Evolutionary conservation across 1,139 yeast species (phyloP), one percentile per base, ranked within the genome.

Genomic region (Nadsonia starkeyi-henricii): DNA sequence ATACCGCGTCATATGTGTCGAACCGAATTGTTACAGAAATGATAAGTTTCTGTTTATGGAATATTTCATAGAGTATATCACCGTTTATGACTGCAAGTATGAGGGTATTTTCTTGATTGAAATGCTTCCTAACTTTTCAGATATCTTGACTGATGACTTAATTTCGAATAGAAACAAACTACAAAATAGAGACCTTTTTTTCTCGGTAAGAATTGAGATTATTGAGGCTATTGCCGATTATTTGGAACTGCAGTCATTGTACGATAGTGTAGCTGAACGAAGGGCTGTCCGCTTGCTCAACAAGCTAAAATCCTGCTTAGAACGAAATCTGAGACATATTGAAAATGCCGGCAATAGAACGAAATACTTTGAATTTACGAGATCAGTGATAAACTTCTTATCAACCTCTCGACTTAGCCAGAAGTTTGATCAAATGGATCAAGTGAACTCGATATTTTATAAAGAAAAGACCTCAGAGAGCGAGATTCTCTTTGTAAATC

Each of bases 11-110:
- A n/a, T 39, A 19, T 18, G 21, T 3, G 30, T 19, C 18, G 49
- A 42, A 7, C 39, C 15, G 12, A 33, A 33, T n/a, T 33, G 39
- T 33, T 47, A 43, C 21, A 21, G 17, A 7, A 26, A 20, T 15
- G 45, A 47, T 26, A 26, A 13, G 9, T 43, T 36, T 18, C 12
- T 46, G 12, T 46, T 46, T 33, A 20, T 46, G 13, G 44, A 41
- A 8, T 20, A 23, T 30, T 21, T 46, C 20, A 42, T 46, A 19
- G 44, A 19, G 18, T 37, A 37, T 15, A 17, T 46, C 20, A 20
- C 44, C 36, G 37, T 26, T 17, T 26, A 17, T 18, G 33, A 23
- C 12, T 39, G 21, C 30, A 30, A 15, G 20, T 23, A n/a, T 17
- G 44, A 45, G 15, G 28, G 26, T n/a, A 21, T 42, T 4, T 26